phyloP scores from a whole-genome alignment of 2,329 filamentous ascomycete genomes.

The Bipolaris gigantea region DNA sequence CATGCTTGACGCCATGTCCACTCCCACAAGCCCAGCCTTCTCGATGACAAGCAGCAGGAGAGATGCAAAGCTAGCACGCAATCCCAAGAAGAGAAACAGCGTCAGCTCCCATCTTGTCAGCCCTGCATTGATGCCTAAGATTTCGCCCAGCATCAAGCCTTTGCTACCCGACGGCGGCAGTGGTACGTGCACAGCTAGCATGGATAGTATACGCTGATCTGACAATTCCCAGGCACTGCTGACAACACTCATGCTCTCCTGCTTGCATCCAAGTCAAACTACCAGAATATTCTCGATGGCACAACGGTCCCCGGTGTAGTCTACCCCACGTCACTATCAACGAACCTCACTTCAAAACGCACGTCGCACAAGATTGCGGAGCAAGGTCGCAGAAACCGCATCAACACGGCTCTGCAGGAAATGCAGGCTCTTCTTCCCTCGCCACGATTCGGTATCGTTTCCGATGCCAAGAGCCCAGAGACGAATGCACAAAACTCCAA shows the following conservation, averaged over 20 bases:
- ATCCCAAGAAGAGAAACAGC: constrained; percentile 57
- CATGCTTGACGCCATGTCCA: constrained; percentile 56
- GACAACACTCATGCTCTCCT: constrained; percentile 69
- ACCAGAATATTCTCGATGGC: constrained; percentile 94
- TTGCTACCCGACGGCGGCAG: constrained; percentile 68
- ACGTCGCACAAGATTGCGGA: constrained; percentile 98
- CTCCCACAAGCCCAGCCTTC: constrained; percentile 50
- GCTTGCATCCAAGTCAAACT: constrained; percentile 93
- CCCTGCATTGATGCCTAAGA: constrained; percentile 82
- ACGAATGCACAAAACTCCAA: constrained; percentile 41
- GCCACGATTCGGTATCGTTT: constrained; percentile 40
- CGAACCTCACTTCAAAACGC: constrained; percentile 91
- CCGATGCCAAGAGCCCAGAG: constrained; percentile 43
- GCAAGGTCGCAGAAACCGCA: constrained; percentile 90
- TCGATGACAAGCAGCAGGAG: constrained; percentile 34
- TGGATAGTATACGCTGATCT: constrained; percentile 7
- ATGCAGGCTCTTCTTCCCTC: constrained; percentile 84
- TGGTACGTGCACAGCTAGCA: constrained; percentile 48
- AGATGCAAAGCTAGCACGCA: constrained; percentile 33
- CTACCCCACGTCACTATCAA: constrained; percentile 87
- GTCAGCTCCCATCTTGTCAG: constrained; percentile 68
- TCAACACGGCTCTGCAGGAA: constrained; percentile 89
- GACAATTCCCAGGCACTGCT: constrained; percentile 47
- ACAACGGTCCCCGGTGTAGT: constrained; percentile 86
- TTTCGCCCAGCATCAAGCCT: constrained; percentile 93